phyloP scores from a whole-genome alignment of 1,284 basidiomycete species.

The Ganoderma boninense region DNA sequence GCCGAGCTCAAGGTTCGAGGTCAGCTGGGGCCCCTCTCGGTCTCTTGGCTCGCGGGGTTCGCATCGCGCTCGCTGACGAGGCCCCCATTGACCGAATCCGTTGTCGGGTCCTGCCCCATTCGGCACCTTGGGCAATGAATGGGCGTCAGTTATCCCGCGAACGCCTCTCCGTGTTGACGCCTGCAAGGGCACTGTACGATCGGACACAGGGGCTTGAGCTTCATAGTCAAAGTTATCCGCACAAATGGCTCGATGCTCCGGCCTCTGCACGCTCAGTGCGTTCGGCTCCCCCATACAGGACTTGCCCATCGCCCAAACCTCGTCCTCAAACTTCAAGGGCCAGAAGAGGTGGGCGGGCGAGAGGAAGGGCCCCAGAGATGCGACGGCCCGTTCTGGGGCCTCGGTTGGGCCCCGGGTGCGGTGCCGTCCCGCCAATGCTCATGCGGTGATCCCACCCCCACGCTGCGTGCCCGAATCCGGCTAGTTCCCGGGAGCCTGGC shows the following conservation, averaged over 20 bases:
- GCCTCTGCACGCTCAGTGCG: not conserved
- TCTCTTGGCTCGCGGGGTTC: constrained; percentile 14
- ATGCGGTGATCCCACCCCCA: not conserved
- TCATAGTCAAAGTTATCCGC: not conserved
- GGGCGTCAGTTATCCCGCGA: not conserved
- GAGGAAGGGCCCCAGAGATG: not conserved
- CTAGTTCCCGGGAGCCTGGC: not conserved
- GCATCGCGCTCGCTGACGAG: not conserved
- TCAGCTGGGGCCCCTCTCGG: constrained; percentile 1
- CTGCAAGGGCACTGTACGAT: not conserved
- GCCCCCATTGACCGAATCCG: not conserved
- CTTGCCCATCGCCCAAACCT: not conserved
- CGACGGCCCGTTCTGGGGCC: not conserved
- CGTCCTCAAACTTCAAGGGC: not conserved
- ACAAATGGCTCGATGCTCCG: not conserved
- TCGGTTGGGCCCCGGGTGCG: not conserved
- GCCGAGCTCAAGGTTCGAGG: not conserved
- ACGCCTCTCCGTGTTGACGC: not conserved
- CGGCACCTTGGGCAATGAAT: not conserved
- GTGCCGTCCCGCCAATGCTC: not conserved
- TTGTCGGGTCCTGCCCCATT: not conserved
- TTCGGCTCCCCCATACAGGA: too few relatives aligned
- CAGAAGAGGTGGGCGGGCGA: too few relatives aligned
- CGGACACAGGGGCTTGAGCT: not conserved
- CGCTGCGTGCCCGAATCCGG: not conserved